phyloP scores from a whole-genome alignment of 2,329 filamentous ascomycete species.

The Aureobasidium lini region DNA sequence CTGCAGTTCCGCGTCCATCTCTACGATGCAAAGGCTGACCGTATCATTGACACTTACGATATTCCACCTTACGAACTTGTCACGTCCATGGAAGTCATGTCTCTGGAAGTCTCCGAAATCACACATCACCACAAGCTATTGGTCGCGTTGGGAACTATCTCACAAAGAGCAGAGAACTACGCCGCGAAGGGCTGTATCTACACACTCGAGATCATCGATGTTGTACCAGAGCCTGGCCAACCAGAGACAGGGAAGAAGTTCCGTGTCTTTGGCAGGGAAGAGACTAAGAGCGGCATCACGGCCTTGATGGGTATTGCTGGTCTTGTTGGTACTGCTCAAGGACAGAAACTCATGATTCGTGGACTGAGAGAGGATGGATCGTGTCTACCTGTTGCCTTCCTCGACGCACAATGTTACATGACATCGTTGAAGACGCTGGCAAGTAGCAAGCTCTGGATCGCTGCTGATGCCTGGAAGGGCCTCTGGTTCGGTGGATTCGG shows the following conservation, averaged over 20 bases:
- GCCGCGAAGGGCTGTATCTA: constrained; percentile 78
- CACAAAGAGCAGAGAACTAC: constrained; percentile 84
- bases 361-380: constrained; percentile 93
- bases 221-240: constrained; percentile 78
- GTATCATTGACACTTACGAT: constrained; percentile 66
- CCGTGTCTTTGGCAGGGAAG: constrained; percentile 80
- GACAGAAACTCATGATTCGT: constrained; percentile 94
- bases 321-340: constrained; percentile 81
- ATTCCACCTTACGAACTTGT: constrained; percentile 70
- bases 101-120: constrained; percentile 82
- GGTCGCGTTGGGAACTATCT: constrained; percentile 75
- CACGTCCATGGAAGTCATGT: constrained; percentile 73
- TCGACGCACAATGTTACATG: constrained; percentile 95
- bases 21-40: constrained; percentile 68
- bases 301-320: constrained; percentile 77
- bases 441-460: constrained; percentile 74
- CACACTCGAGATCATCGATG: constrained; percentile 84
- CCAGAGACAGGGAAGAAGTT: constrained; percentile 81
- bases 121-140: constrained; percentile 80
- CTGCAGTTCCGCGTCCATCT: constrained; percentile 70
- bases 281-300: constrained; percentile 87
- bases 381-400: constrained; percentile 86
- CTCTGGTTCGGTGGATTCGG: constrained; percentile 95
- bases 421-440: constrained; percentile 76
- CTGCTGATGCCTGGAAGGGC: constrained; percentile 87